Evolutionary conservation across 1,139 yeast genomes (phyloP), one percentile per base, ranked within the genome.

Genomic region (Suzukiozyma palmioleophila): DNA sequence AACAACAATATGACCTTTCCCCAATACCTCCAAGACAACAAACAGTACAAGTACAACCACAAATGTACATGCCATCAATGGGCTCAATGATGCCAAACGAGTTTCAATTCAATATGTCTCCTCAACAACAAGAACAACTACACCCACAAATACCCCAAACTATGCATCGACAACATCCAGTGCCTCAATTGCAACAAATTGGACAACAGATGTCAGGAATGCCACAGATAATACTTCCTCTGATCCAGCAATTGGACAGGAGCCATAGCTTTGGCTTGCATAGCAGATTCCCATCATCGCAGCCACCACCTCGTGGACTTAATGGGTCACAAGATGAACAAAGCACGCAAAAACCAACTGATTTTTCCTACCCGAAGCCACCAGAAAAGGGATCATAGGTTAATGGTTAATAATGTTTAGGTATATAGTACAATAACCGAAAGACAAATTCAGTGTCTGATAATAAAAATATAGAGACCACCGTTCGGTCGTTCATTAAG

Each of bases 181-280:
- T 33, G n/a, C 36, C 36, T 3, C 36, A 33, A 26, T 26, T 33
- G 14, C 36, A 26, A 13, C 36, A 33, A 14, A 26, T 26, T 11
- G 36, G 30, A 26, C 28, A 26, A 12, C 28, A 26, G 28, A 26
- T 26, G 28, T 26, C 28, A 10, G 31, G 15, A 8, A 28, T 28
- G 3, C 31, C 36, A 10, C 27, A 26, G n/a, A 15, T 33, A 15
- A 33, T 33, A 14, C 33, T 44, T 12, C 48, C 48, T 5, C 46
- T 43, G 46, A 44, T 44, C n/a, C 44, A 41, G 10, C 45, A 43
- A 24, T 36, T 44, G 28, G 46, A 44, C 33, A 22, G 33, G 13
- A 32, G 16, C 8, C 24, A 26, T 27, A 36, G 37, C 22, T 41
- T 35, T 33, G 40, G 42, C 9, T 38, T 37, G 11, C 43, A 40